These are phyloP conservation scores for Penicillium canariense DNA, from an alignment of 495 filamentous ascomycete species.

Conservation along the genomic window DNA sequence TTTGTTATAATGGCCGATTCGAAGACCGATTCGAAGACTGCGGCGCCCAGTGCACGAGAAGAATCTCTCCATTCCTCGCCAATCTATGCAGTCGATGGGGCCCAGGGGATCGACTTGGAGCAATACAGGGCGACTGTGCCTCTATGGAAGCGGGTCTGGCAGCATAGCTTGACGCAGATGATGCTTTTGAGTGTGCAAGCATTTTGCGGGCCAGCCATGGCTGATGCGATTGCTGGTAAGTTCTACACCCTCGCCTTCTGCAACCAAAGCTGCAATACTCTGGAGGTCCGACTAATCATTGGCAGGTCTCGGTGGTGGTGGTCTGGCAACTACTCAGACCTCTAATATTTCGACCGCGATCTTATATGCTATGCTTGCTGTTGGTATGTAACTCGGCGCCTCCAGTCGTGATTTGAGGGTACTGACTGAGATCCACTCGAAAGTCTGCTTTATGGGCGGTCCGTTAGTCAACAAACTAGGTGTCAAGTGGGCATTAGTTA, in stretches of 20 bases:
- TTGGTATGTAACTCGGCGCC: constrained; percentile 22
- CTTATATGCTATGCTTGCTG: constrained; percentile 24
- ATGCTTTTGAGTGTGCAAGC: constrained; percentile 24
- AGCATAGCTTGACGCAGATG: constrained; percentile 35
- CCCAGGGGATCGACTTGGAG: constrained; percentile 11
- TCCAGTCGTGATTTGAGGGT: too few relatives aligned
- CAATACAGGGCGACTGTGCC: constrained; percentile 21
- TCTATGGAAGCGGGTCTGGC: constrained; percentile 29
- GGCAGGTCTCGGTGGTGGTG: constrained; percentile 32
- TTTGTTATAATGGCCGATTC: too few relatives aligned
- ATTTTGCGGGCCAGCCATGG: constrained; percentile 20
- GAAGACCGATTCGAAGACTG: too few relatives aligned
- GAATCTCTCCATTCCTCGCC: constrained; percentile 1
- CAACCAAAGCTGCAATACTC: too few relatives aligned
- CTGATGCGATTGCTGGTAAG: constrained; percentile 30
- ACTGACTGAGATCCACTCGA: too few relatives aligned
- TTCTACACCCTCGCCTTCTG: background rate
- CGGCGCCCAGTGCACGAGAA: background rate
- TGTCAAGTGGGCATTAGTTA: constrained; percentile 31
- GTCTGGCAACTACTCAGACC: constrained; percentile 27
- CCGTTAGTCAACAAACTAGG: constrained; percentile 34
- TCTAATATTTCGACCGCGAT: constrained; percentile 31
- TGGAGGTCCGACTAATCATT: constrained; percentile 12
- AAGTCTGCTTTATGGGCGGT: constrained; percentile 28
- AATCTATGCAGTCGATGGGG: background rate